Base-by-base conservation (phyloP, 148 eudicot species). In the Spergularia marina region DNA sequence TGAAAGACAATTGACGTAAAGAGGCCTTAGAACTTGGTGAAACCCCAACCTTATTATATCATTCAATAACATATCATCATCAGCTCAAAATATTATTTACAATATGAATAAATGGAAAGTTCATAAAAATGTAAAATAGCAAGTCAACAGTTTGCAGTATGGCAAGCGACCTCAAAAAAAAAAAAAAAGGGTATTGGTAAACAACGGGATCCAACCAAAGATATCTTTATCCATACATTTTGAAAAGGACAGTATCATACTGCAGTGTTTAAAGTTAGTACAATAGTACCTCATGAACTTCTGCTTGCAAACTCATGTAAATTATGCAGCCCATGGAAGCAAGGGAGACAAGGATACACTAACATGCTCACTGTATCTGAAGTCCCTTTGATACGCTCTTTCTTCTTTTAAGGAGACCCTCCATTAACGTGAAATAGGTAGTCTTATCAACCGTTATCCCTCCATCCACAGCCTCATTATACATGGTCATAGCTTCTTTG, bases 401-500 rank as follows among this genome's bases (percentile, higher is more conserved):
- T 76, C 83, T 82, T 69, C 82, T 80, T 83, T 81, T 86, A 20
- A 92, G 82, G 3, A 91, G 94, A 56, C 92, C 93, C 80, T 82
- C 83, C 81, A 93, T 93, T 77, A 93, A 75, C 65, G 81, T 71
- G 63, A 91, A 85, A 77, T 89, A 86, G 4, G 88, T 65, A 7
- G 84, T 79, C 67, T 89, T 91, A 78, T 72, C 78, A 14, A 91
- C 53, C 67, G 78, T 20, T 41, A 87, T 70, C 72, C 90, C 93
- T 81, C 83, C 82, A 67, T 76, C 56, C 12, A 74, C 82, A 81
- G 87, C 75, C 74, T 87, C 91, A 41, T 68, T 68, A 77, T 87
- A 86, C 15, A 80, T 56, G 41, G 8, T 81, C 98, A 88, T 93
- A 16, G 98, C 97, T 71, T 89, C 97, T 84, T 79, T 85, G 79